These are phyloP conservation scores for Sutorius eximius DNA, from an alignment of 1,284 basidiomycete species.

Conservation along the genomic window DNA sequence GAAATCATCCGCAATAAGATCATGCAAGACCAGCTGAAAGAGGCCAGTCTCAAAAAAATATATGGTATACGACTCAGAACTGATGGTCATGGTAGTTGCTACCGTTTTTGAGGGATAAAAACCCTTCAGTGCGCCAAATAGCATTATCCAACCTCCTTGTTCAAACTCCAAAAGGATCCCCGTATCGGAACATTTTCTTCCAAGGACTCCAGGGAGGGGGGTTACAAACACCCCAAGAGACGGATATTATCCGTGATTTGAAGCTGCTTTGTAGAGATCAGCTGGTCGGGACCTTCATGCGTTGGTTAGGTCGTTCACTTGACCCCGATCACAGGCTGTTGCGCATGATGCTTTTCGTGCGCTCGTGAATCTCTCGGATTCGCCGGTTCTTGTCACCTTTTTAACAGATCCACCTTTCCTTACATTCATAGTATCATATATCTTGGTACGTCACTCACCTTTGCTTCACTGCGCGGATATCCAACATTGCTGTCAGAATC, in stretches of 20 bases:
- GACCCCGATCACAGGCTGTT: conserved; percentile 57
- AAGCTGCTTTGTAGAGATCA: conserved; percentile 87
- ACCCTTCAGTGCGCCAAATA: conserved; percentile 85
- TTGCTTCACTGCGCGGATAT: conserved; percentile 11
- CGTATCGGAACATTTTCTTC: conserved; percentile 77
- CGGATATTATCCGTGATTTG: conserved; percentile 70
- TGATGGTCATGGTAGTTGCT: conserved; percentile 60
- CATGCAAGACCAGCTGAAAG: conserved; percentile 61
- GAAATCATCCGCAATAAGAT: conserved; percentile 13
- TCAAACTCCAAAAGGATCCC: conserved; percentile 73
- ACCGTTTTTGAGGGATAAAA: conserved; percentile 83
- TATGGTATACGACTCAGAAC: conserved; percentile 6
- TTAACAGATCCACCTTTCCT: conserved; percentile 80
- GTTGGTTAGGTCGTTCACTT: conserved; percentile 13
- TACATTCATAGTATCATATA: conserved; percentile 86
- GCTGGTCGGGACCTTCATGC: conserved; percentile 48
- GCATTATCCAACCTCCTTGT: conserved; percentile 83
- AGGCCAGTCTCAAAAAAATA: conserved; percentile 42
- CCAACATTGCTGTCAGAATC: conserved; percentile 57
- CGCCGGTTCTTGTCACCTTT: conserved; percentile 65
- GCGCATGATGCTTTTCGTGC: conserved; percentile 96
- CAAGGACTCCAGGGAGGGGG: conserved; percentile 49
- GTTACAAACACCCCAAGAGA: conserved; percentile 61
- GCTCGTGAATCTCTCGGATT: conserved; percentile 92
- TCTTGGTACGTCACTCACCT: conserved; percentile 65